A percentile compares a stretch with the other conserved stretches of the same genome.
Evolutionary conservation across 2,329 filamentous ascomycete species (phyloP).

Genomic region (Aureobasidium zeae): DNA sequence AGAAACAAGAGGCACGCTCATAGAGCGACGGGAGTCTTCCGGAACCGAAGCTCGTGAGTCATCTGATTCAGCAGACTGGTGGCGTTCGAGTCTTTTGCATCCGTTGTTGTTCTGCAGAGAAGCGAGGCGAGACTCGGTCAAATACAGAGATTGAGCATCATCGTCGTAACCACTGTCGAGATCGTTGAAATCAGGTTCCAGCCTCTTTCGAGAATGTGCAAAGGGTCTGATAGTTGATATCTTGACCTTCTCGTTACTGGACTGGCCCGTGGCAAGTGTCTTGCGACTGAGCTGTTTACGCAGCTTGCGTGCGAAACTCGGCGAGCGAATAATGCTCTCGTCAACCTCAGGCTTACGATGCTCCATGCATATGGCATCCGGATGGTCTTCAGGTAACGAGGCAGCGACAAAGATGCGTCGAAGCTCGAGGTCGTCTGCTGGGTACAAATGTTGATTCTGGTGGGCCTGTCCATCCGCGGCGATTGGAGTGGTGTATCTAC

Average conservation of each 20-base stretch:
- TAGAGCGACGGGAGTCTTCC: constrained; percentile 1
- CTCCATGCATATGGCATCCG: constrained; percentile 22
- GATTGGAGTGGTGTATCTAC: background rate
- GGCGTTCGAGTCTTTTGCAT: background rate
- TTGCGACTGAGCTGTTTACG: constrained; percentile 20
- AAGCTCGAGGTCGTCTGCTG: constrained; percentile 17
- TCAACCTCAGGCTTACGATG: constrained; percentile 17
- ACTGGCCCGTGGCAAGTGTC: background rate
- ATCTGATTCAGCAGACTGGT: background rate
- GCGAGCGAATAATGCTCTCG: constrained; percentile 22
- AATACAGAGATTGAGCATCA: constrained; percentile 10
- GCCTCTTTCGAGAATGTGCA: background rate
- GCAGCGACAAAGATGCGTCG: constrained; percentile 24
- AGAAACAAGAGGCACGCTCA: background rate
- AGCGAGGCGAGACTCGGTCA: constrained; percentile 6
- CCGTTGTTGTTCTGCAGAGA: background rate
- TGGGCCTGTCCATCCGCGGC: background rate
- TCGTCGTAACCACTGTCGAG: constrained; percentile 3
- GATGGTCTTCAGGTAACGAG: constrained; percentile 26
- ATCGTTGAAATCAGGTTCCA: background rate
- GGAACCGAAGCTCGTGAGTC: background rate
- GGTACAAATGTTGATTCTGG: background rate
- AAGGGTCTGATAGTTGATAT: background rate
- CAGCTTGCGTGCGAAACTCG: constrained; percentile 22
- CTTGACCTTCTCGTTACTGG: background rate